A percentile compares a stretch with the other conserved stretches of the same genome.
Evolutionary conservation across 345 rosid species (phyloP).

Genomic region (Trapa bicornis): DNA sequence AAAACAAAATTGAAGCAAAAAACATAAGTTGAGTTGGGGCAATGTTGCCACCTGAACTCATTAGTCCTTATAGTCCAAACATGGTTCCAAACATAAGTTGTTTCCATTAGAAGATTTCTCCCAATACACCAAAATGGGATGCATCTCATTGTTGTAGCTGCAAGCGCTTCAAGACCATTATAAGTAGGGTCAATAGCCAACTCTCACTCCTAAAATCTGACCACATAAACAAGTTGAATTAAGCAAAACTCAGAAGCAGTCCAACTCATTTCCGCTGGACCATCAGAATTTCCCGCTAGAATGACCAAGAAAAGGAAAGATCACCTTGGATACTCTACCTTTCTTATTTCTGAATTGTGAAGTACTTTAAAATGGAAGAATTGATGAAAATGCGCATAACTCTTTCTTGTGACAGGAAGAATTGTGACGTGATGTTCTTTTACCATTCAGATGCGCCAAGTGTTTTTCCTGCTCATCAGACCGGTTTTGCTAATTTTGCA

Average conservation of each 20-base stretch:
- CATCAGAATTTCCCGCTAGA: background rate
- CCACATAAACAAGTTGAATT: too few species aligned
- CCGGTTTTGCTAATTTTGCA: slow-evolving; percentile 22
- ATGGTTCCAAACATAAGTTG: too few species aligned
- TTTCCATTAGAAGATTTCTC: too few species aligned
- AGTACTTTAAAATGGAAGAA: background rate
- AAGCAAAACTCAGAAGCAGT: background rate
- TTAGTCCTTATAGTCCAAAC: too few species aligned
- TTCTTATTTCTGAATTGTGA: background rate
- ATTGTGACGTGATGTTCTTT: background rate
- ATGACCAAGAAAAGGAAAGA: background rate
- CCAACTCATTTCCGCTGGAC: background rate
- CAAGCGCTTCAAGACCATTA: too few species aligned
- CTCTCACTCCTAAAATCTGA: too few species aligned
- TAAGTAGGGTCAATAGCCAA: too few species aligned
- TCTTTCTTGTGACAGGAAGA: background rate
- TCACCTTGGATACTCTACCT: background rate
- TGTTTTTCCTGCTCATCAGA: slow-evolving; percentile 13
- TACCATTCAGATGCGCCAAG: background rate
- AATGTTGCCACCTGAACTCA: too few species aligned
- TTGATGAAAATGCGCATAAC: background rate
- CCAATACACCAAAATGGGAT: too few species aligned
- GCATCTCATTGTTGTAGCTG: too few species aligned
- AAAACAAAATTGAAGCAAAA: too few species aligned
- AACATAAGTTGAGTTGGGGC: too few species aligned